Evolutionary conservation across 106 monocot species (phyloP).

Genomic region (Iris macrosiphon): DNA sequence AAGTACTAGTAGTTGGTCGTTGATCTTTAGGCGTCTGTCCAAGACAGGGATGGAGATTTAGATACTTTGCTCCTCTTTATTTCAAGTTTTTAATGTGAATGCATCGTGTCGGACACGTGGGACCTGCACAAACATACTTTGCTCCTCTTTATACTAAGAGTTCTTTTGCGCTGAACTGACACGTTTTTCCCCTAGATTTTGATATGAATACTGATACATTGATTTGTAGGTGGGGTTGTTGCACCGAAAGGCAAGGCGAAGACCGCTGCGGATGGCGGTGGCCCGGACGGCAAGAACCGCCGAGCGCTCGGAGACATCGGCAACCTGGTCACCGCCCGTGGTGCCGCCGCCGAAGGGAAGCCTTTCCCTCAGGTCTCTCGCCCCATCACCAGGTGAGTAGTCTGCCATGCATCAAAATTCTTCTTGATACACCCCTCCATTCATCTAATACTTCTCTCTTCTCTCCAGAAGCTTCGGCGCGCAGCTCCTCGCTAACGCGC

Average conservation of each 20-base stretch:
- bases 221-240: slow-evolving; percentile 10
- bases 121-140: no score
- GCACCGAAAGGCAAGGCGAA: slow-evolving; percentile 22
- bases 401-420: no score
- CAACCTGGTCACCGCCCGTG: slow-evolving; percentile 25
- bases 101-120: no score
- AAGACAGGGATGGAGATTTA: no score
- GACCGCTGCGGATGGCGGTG: neutral
- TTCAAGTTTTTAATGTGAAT: no score
- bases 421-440: no score
- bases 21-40: no score
- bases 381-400: slow-evolving; percentile 17
- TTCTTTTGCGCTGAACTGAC: no score
- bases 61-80: no score
- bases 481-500: slow-evolving; percentile 28
- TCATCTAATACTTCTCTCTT: no score
- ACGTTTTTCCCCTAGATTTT: no score
- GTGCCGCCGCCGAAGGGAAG: slow-evolving; percentile 9
- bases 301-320: slow-evolving; percentile 45
- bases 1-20: no score
- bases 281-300: slow-evolving; percentile 17
- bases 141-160: neutral
- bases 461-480: slow-evolving; percentile 35
- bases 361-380: slow-evolving; percentile 11
- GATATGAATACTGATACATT: neutral